A percentile compares a stretch with the other conserved stretches of the same genome.
Conservation (phyloP, 2,329 filamentous ascomycete genomes). For the Trichoderma koningiopsis region DNA sequence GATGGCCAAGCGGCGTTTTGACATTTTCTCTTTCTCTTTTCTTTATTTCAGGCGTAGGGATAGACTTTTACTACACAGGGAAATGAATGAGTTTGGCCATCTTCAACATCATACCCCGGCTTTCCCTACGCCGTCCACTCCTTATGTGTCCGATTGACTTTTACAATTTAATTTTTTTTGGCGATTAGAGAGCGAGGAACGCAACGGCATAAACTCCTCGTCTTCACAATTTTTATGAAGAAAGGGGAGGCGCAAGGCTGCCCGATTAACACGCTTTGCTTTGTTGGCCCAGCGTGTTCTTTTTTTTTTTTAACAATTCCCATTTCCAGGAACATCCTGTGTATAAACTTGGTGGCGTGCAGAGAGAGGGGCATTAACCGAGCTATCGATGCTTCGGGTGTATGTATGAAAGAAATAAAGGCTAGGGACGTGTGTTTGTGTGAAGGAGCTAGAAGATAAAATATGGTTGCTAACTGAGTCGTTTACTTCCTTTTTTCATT, state of each 20-base stretch:
- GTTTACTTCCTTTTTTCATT: conserved; percentile 32
- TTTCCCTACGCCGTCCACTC: conserved; percentile 45
- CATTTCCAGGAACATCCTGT: conserved; percentile 21
- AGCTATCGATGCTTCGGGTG: conserved; percentile 18
- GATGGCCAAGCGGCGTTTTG: conserved; percentile 43
- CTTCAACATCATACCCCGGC: conserved; percentile 25
- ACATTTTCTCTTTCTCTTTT: conserved; percentile 35
- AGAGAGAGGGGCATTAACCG: conserved; percentile 13
- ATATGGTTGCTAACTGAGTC: conserved; percentile 38
- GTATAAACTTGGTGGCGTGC: conserved; percentile 22
- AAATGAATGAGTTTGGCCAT: conserved; percentile 28
- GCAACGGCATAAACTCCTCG: conserved; percentile 16
- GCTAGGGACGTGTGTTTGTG: neutral
- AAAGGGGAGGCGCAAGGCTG: conserved; percentile 16
- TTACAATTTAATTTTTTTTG: conserved; percentile 33
- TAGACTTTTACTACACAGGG: conserved; percentile 32
- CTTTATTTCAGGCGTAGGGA: conserved; percentile 41
- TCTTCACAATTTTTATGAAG: conserved; percentile 13
- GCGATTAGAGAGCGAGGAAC: conserved; percentile 32
- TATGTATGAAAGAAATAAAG: conserved; percentile 23
- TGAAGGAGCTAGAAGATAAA: conserved; percentile 23
- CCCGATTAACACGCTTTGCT: neutral
- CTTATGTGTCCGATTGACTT: conserved; percentile 38
- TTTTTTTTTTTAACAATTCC: conserved; percentile 15
- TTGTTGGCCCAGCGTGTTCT: conserved; percentile 18